Conservation (phyloP, 306 rosid species). For the Quercus mongolica region DNA sequence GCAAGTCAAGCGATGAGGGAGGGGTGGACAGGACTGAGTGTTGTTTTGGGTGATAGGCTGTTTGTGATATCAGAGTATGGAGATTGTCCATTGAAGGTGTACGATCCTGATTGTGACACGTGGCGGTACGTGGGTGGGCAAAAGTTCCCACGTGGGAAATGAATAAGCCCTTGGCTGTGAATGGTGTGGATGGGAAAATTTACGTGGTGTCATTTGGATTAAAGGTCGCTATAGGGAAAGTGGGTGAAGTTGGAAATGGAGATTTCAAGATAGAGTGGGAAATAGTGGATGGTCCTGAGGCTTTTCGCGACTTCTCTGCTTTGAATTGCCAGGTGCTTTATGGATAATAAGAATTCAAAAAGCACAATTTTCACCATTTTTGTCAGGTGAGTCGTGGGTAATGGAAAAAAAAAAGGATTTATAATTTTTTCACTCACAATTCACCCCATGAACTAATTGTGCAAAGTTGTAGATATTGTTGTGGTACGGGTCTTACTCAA, state of each 20-base stretch:
- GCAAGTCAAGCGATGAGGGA: slow-evolving; percentile 55
- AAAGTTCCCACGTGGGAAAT: slow-evolving; percentile 44
- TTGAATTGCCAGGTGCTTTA: slow-evolving; percentile 44
- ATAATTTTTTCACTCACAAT: no score
- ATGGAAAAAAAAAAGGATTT: no score
- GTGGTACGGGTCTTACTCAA: no score
- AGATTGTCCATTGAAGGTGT: slow-evolving; percentile 54
- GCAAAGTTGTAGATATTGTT: no score
- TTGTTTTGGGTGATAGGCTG: slow-evolving; percentile 32
- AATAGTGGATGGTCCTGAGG: slow-evolving; percentile 36
- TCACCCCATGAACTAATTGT: no score
- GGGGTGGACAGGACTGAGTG: slow-evolving; percentile 65
- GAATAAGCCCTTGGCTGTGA: slow-evolving; percentile 47
- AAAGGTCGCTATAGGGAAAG: slow-evolving; percentile 50
- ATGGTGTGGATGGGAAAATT: slow-evolving; percentile 39
- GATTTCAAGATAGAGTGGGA: slow-evolving; percentile 45
- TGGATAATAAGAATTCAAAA: slow-evolving; percentile 26
- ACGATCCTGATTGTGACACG: slow-evolving; percentile 39
- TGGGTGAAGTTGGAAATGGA: slow-evolving; percentile 3
- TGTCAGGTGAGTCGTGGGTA: neutral
- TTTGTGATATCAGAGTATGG: slow-evolving; percentile 54
- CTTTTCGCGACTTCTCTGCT: slow-evolving; percentile 39
- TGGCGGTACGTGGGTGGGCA: slow-evolving; percentile 60
- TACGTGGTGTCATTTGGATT: slow-evolving; percentile 51
- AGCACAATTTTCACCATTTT: no score